A percentile compares a stretch with the other conserved stretches of the same genome.
phyloP scores from a whole-genome alignment of 139 green algal genomes.

The Chlorella ohadii region DNA sequence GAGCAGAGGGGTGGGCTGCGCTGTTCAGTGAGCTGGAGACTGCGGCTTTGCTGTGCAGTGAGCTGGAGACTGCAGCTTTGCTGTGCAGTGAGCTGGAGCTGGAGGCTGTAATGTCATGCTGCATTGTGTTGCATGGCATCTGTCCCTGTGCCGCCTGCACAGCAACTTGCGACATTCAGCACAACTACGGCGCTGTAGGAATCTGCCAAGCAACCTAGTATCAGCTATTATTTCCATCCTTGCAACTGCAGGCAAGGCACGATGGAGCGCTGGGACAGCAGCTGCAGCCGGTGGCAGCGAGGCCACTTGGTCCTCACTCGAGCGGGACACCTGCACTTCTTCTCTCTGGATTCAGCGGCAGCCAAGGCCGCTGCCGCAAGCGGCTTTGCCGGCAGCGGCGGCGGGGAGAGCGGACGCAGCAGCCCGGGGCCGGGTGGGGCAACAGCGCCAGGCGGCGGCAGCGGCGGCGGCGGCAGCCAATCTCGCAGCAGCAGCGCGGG shows the following conservation, averaged over 20 bases:
- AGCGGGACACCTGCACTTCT: slow-evolving; percentile 74
- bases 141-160: too few relatives aligned
- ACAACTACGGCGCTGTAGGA: too few relatives aligned
- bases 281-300: slow-evolving; percentile 50
- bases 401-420: neutral
- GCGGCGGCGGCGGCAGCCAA: neutral
- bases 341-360: slow-evolving; percentile 26
- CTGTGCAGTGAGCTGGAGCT: too few relatives aligned
- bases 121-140: too few relatives aligned
- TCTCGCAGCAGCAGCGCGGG: neutral
- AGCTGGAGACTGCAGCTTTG: too few relatives aligned
- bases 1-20: neutral
- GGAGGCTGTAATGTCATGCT: too few relatives aligned
- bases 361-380: neutral
- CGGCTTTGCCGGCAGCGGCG: neutral
- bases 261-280: slow-evolving; percentile 63
- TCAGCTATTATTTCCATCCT: too few relatives aligned
- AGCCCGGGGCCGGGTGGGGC: neutral
- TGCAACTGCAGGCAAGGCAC: slow-evolving; percentile 59
- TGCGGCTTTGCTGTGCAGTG: too few relatives aligned
- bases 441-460: neutral
- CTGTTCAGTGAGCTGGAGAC: too few relatives aligned
- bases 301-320: slow-evolving; percentile 77
- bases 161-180: too few relatives aligned
- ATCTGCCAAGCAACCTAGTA: too few relatives aligned